Base-by-base conservation (phyloP, 345 rosid genomes). In the Citrus australasica region DNA sequence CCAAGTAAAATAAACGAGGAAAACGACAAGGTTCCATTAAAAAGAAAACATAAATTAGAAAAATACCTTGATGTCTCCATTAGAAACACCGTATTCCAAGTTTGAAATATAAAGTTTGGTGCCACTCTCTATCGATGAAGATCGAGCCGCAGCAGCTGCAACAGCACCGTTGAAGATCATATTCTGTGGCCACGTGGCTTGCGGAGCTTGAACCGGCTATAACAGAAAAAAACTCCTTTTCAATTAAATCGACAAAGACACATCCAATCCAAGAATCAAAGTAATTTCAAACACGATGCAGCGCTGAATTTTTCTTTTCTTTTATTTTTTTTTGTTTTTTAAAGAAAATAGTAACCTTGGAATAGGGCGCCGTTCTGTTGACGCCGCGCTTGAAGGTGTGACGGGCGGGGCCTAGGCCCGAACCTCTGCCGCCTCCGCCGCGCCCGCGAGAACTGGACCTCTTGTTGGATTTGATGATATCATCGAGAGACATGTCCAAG, bases 401-500 rank as follows among this genome's bases (percentile, higher is more conserved):
- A 19, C 90, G 89, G 51, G 88, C 66, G 4, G 93, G 93, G 7
- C 89, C 91, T 4, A 86, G 71, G 28, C 81, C 84, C 28, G 84
- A 82, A 11, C 55, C 21, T 27, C 87, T 84, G 37, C 82, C 76
- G 27, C 84, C 85, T 6, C 71, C 33, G 30, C 84, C 86, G 21
- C 92, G 79, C 7, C 58, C 8, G 30, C 51, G 51, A 46, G 82
- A 79, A 58, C 30, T 63, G 85, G 88, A 78, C 51, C 86, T 89
- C 53, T 87, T 86, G 79, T 86, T 89, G 68, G 82, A 80, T 81
- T 87, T 88, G 85, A 90, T 90, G 82, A 92, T 81, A 9, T 90
- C 94, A 30, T 90, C 93, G 7, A 92, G 97, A 61, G 93, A 89
- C 91, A 86, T 87, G 74, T 90, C 91, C 67, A 90, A 82, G 19